Conservation (phyloP, 169 alveolate species). For the Eimeria mitis region DNA sequence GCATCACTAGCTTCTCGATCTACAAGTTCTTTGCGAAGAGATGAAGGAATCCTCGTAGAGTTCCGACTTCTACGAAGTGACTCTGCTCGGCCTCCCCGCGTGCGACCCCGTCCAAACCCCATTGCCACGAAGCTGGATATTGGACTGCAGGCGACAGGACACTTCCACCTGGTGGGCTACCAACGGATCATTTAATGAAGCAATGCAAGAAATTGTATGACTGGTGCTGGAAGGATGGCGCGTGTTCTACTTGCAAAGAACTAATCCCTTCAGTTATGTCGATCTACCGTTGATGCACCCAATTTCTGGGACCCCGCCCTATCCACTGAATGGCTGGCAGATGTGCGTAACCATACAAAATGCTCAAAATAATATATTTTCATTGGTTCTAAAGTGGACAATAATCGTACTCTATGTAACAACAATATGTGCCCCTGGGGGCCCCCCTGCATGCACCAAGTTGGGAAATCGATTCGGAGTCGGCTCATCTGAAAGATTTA, state of each 20-base stretch:
- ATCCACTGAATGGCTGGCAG: neutral
- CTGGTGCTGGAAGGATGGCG: neutral
- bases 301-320: neutral
- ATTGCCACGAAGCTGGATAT: neutral
- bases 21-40: conserved; percentile 30
- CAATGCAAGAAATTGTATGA: neutral
- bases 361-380: neutral
- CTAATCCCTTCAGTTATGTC: neutral
- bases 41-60: conserved; percentile 51
- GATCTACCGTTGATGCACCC: neutral
- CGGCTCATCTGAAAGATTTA: neutral
- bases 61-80: conserved; percentile 9
- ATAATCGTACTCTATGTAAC: neutral
- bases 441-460: conserved; percentile 10
- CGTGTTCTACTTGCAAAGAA: neutral
- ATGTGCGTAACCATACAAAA: neutral
- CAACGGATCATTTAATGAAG: neutral
- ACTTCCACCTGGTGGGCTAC: neutral
- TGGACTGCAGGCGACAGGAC: neutral
- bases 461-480: neutral
- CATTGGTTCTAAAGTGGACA: neutral
- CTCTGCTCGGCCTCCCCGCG: conserved; percentile 12
- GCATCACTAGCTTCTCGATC: neutral
- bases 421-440: neutral
- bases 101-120: neutral